phyloP scores from a whole-genome alignment of 1,284 basidiomycete genomes.

The Termitomyces sp. region DNA sequence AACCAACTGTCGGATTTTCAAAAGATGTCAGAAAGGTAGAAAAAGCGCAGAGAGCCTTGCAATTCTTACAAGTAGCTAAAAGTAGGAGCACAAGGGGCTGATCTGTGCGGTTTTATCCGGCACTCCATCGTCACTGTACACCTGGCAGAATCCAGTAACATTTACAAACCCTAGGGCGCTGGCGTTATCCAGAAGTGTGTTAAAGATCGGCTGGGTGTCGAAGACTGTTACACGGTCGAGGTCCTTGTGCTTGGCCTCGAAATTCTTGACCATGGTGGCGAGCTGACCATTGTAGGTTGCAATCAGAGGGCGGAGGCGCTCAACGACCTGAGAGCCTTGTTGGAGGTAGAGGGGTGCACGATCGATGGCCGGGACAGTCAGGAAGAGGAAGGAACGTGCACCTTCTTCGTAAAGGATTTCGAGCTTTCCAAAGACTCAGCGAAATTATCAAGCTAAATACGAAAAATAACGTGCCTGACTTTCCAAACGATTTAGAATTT shows the following conservation, averaged over 20 bases:
- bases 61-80: constrained; percentile 57
- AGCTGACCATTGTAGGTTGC: constrained; percentile 51
- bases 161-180: constrained; percentile 53
- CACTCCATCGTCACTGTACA: constrained; percentile 52
- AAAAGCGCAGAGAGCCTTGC: too few species aligned
- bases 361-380: constrained; percentile 63
- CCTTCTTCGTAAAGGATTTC: constrained; percentile 50
- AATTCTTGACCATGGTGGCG: constrained; percentile 31
- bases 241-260: constrained; percentile 38
- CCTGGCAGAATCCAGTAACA: constrained; percentile 52
- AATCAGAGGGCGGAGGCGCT: constrained; percentile 37
- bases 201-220: constrained; percentile 56
- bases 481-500: constrained; percentile 52
- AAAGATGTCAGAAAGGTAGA: neutral
- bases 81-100: constrained; percentile 53
- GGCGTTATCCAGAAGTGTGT: constrained; percentile 49
- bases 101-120: constrained; percentile 46
- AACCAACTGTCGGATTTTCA: constrained; percentile 39
- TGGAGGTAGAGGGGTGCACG: constrained; percentile 51
- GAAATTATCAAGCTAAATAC: neutral
- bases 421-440: constrained; percentile 32
- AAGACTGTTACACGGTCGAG: constrained; percentile 44
- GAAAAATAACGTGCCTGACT: constrained; percentile 37
- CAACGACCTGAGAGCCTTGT: constrained; percentile 38
- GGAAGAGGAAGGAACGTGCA: constrained; percentile 59